Evolutionary conservation across 192 early-diverging fungal species (phyloP).

Genomic region (Backusella tarrabulga): DNA sequence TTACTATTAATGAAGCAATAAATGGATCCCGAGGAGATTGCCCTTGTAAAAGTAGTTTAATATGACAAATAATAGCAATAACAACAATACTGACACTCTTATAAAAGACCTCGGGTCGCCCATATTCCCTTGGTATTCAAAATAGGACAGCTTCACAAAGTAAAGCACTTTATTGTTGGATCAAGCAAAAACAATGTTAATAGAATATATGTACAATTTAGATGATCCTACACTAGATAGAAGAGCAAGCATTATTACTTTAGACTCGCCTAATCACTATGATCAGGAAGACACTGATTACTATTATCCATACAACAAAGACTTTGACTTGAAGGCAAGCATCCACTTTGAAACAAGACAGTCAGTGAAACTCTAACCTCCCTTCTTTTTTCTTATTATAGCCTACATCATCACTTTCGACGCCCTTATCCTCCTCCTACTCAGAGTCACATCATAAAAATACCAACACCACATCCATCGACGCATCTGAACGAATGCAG

Average conservation of each 20-base stretch:
- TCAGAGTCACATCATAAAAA: neutral
- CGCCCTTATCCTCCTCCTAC: neutral
- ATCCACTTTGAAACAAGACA: neutral
- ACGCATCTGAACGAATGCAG: slow-evolving; percentile 15
- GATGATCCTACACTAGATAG: neutral
- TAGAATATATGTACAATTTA: neutral
- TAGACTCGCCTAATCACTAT: neutral
- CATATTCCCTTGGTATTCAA: neutral
- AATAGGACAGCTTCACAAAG: neutral
- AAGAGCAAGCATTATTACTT: neutral
- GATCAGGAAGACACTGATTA: neutral
- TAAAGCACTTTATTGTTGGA: neutral
- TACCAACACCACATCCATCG: neutral
- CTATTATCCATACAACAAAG: neutral
- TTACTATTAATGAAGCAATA: slow-evolving; percentile 15
- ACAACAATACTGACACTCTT: neutral
- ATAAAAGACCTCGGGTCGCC: neutral
- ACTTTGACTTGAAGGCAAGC: neutral
- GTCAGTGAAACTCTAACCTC: neutral
- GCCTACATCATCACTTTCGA: slow-evolving; percentile 13
- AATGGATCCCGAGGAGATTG: slow-evolving; percentile 21
- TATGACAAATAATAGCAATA: neutral
- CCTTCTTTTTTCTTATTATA: neutral
- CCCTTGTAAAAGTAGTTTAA: slow-evolving; percentile 6
- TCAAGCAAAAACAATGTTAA: neutral